Evolutionary conservation across 352 stramenopile genomes (phyloP).

Genomic region (Pythium chondricola): DNA sequence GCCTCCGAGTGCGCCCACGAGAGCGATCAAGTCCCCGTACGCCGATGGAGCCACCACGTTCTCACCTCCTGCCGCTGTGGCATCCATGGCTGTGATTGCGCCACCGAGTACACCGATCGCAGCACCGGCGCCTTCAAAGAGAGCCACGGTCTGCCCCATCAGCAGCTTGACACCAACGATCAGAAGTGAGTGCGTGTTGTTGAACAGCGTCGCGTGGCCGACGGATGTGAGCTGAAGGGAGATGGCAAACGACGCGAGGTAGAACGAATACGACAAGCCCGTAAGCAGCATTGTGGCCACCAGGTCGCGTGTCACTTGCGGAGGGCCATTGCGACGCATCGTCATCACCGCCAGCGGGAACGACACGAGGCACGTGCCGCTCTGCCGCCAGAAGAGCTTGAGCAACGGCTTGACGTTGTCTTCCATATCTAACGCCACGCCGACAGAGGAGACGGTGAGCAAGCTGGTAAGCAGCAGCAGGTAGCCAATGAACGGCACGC

Average conservation of each 20-base stretch:
- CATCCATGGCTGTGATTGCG: slow-evolving; percentile 63
- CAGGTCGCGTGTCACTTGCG: slow-evolving; percentile 25
- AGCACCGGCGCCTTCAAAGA: slow-evolving; percentile 58
- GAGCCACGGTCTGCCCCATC: slow-evolving; percentile 44
- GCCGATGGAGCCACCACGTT: slow-evolving; percentile 42
- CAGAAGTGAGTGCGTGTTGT: slow-evolving; percentile 76
- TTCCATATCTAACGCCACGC: slow-evolving; percentile 67
- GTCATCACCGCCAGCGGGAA: slow-evolving; percentile 38
- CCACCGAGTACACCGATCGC: slow-evolving; percentile 66
- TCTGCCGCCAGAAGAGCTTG: slow-evolving; percentile 86
- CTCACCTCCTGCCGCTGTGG: slow-evolving; percentile 21
- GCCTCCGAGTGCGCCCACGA: slow-evolving; percentile 57
- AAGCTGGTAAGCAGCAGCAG: slow-evolving; percentile 55
- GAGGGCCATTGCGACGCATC: slow-evolving; percentile 27
- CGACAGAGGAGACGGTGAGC: slow-evolving; percentile 72
- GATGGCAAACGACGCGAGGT: slow-evolving; percentile 61
- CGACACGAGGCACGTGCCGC: slow-evolving; percentile 51
- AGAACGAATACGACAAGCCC: slow-evolving; percentile 64
- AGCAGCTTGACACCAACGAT: slow-evolving; percentile 71
- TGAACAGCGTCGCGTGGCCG: slow-evolving; percentile 77
- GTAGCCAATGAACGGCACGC: slow-evolving; percentile 65
- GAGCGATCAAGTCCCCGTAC: slow-evolving; percentile 61
- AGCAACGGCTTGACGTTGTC: slow-evolving; percentile 57
- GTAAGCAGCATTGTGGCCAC: slow-evolving; percentile 37
- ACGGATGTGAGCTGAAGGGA: slow-evolving; percentile 69